Evolutionary conservation across 1,139 yeast species (phyloP).

Genomic region (Taiozyma sp.): DNA sequence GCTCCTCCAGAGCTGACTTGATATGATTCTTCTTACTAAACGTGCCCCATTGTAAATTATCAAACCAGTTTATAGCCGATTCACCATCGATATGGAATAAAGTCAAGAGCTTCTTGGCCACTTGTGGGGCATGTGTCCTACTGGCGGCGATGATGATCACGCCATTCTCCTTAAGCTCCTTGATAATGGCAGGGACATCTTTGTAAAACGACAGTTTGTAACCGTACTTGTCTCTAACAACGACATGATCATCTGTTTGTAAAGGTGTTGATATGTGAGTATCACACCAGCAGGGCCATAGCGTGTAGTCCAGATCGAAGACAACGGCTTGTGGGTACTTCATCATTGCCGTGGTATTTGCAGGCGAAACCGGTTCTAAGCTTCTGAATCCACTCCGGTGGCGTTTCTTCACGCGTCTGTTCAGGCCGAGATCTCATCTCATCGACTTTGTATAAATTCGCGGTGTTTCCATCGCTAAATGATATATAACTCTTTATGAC

Average conservation of each 20-base stretch:
- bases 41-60: constrained; percentile 60
- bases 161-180: constrained; percentile 35
- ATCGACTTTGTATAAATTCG: not conserved
- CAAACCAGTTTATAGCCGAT: constrained; percentile 46
- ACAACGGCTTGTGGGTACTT: constrained; percentile 57
- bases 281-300: constrained; percentile 75
- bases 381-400: too few relatives aligned
- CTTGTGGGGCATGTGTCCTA: constrained; percentile 53
- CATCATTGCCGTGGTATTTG: not conserved
- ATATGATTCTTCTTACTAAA: constrained; percentile 64
- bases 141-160: constrained; percentile 60
- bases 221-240: constrained; percentile 35
- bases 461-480: too few relatives aligned
- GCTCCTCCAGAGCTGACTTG: constrained; percentile 36
- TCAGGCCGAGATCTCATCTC: not conserved
- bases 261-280: constrained; percentile 64
- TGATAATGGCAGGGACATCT: constrained; percentile 57
- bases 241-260: constrained; percentile 20
- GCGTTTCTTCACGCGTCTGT: too few relatives aligned
- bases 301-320: constrained; percentile 71
- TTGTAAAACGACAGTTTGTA: constrained; percentile 46
- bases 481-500: not conserved
- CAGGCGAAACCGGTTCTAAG: too few relatives aligned
- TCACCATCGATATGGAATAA: constrained; percentile 42
- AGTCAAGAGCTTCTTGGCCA: constrained; percentile 54